Base-by-base conservation (phyloP, 495 filamentous ascomycete genomes). In the Penicillium soppii region DNA sequence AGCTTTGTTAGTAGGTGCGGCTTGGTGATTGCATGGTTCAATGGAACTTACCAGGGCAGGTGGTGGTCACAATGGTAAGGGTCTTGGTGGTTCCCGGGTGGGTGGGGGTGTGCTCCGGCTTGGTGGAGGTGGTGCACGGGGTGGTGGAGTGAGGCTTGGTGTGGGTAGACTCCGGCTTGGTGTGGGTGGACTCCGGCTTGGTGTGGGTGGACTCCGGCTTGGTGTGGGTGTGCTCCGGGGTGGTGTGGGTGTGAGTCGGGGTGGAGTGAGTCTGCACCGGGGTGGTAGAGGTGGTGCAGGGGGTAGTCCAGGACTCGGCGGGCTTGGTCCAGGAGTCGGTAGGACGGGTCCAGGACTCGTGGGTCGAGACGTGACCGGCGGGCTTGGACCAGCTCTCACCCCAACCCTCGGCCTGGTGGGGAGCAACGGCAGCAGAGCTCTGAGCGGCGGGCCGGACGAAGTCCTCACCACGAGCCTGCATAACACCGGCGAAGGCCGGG, bases 401-500 rank as follows among this genome's bases (percentile, higher is more conserved):
- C 47, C 47, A 57, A 23, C 17, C 35, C 40, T 53, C 49, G 27
- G 35, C 35, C 7, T 23, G 33, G 22, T 19, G 22, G 15, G 45
- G 32, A 37, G 44, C 30, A 12, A 36, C 45, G 13, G n/a, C 45
- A 22, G 35, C 51, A 50, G 41, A 26, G 26, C 25, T 25, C 43
- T 47, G 32, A 42, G 42, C 23, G 16, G 42, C 32, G 35, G 61
- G 50, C 29, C 23, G 39, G 17, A 60, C 23, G 36, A 30, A 49
- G 2, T 57, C 55, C 32, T 50, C 59, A 49, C 59, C 65, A 49
- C 59, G 65, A 39, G 51, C 57, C 47, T 71, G 59, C 42, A 70
- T 66, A 30, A 76, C 63, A 61, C 69, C 70, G 47, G 70, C 73
- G 27, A 76, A 59, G 29, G 70, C 70, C 27, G 71, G 71, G 59